Base-by-base conservation (phyloP, 768 basidiomycete genomes). In the Hebeloma cylindrosporum region DNA sequence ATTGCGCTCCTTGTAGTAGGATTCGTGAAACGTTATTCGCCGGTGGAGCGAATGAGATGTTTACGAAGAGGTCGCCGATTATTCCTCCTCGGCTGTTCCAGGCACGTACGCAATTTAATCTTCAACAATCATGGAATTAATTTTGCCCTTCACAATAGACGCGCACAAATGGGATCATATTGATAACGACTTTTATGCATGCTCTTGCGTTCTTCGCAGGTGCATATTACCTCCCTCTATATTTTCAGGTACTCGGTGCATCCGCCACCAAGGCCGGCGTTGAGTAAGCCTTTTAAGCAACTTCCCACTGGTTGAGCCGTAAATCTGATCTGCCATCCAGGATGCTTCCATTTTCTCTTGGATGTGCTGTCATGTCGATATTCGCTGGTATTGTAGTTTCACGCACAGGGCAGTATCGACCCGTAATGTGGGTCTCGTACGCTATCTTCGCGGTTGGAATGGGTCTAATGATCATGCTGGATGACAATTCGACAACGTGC, bases 261-360 rank as follows among this genome's bases (percentile, higher is more conserved):
- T 84, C 84, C 6, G 85, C 88, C 5, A 88, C 85, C 0, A 71
- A 65, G 34, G 75, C 86, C 20, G 85, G 85, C 39, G 73, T 89
- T 16, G 70, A 77, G 85, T 83, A 60, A 61, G 70, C 34, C 11
- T 41, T 29, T 17, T 13, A 10, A 17, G 3, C 20, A 7, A 23
- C 26, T 28, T 23, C 9, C 14, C 7, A 31, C 8, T n/a, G n/a
- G 30, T 17, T 3, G 3, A 31, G 30, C n/a, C 36, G 22, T 13
- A 18, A 2, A 10, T 22, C 6, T 16, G 4, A 28, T 44, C 41
- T 13, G 11, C 13, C 43, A 14, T 34, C 11, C 47, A 87, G 84
- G 60, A 88, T 88, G 85, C 63, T 91, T 2, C 72, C 88, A 1
- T 92, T 71, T 60, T 88, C 88, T 1, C 70, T 88, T 5, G 83